Conservation (phyloP, 2,329 filamentous ascomycete genomes). For the Beauveria sp. region DNA sequence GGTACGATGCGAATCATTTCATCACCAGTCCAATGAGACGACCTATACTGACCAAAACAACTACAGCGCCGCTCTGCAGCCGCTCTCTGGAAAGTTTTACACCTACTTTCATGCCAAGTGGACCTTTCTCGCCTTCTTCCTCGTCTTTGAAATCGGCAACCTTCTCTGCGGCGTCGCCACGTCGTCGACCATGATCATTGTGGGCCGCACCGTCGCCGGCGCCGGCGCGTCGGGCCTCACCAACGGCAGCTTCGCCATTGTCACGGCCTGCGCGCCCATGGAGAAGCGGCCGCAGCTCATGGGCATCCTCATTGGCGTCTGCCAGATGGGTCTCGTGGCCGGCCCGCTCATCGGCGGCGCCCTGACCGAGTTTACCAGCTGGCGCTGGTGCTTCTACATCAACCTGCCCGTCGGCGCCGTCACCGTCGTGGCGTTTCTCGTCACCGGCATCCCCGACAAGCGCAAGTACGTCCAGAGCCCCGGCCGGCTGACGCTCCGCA, state of each 20-base stretch:
- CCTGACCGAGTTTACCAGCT: slow-evolving; percentile 29
- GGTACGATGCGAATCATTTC: slow-evolving; percentile 19
- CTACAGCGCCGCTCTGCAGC: slow-evolving; percentile 39
- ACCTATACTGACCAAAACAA: slow-evolving; percentile 10
- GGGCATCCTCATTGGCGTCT: slow-evolving; percentile 24
- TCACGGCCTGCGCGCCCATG: slow-evolving; percentile 23
- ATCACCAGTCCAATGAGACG: not conserved
- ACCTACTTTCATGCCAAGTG: slow-evolving; percentile 28
- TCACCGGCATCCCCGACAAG: slow-evolving; percentile 29
- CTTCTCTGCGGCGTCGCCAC: slow-evolving; percentile 39
- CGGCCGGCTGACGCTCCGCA: slow-evolving; percentile 17
- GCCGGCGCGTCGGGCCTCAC: slow-evolving; percentile 37
- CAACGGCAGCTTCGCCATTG: slow-evolving; percentile 27
- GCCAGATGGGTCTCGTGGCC: slow-evolving; percentile 35
- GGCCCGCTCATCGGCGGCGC: slow-evolving; percentile 41
- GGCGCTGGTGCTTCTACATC: slow-evolving; percentile 41
- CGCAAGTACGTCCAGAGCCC: slow-evolving; percentile 30
- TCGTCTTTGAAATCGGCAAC: slow-evolving; percentile 32
- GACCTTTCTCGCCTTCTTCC: slow-evolving; percentile 22
- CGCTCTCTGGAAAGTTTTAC: slow-evolving; percentile 45
- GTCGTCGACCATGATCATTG: slow-evolving; percentile 39
- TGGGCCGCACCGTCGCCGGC: slow-evolving; percentile 42
- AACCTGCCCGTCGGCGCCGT: slow-evolving; percentile 35
- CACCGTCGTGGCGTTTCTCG: slow-evolving; percentile 23
- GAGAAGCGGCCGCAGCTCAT: slow-evolving; percentile 21